These are phyloP conservation scores for Cyberlindnera galapagoensis DNA, from an alignment of 805 yeast genomes.

Conservation along the genomic window DNA sequence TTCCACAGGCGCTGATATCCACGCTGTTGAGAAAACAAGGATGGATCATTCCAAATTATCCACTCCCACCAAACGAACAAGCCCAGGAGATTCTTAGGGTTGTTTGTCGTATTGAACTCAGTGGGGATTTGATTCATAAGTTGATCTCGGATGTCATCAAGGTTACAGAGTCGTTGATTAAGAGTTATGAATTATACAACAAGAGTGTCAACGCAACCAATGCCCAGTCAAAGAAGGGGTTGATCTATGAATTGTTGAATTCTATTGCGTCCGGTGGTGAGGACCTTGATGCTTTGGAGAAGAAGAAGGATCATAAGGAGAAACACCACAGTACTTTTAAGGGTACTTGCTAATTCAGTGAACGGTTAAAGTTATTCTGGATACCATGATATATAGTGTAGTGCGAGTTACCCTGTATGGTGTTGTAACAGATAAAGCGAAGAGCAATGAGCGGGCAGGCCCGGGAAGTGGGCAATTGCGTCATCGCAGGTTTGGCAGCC, in stretches of 20 bases:
- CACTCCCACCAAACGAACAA: slow-evolving; percentile 57
- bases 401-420: no score
- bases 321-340: slow-evolving; percentile 24
- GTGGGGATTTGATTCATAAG: slow-evolving; percentile 53
- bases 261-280: slow-evolving; percentile 53
- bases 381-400: no score
- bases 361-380: no score
- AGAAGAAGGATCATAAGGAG: slow-evolving; percentile 16
- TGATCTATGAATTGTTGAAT: slow-evolving; percentile 41
- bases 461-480: no score
- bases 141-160: slow-evolving; percentile 56
- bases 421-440: no score
- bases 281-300: slow-evolving; percentile 19
- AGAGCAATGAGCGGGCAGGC: no score
- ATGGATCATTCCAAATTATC: slow-evolving; percentile 87
- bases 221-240: slow-evolving; percentile 23
- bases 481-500: no score
- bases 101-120: slow-evolving; percentile 68
- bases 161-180: slow-evolving; percentile 45
- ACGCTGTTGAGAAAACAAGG: slow-evolving; percentile 70
- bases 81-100: slow-evolving; percentile 72
- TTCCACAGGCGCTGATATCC: slow-evolving; percentile 76
- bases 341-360: slow-evolving; percentile 23
- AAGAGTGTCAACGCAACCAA: slow-evolving; percentile 10
- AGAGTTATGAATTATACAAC: slow-evolving; percentile 32